Percentiles rank a stretch among this genome's conserved stretches.
Conservation (phyloP, 163 green algal genomes). For the Volvox carteri region DNA sequence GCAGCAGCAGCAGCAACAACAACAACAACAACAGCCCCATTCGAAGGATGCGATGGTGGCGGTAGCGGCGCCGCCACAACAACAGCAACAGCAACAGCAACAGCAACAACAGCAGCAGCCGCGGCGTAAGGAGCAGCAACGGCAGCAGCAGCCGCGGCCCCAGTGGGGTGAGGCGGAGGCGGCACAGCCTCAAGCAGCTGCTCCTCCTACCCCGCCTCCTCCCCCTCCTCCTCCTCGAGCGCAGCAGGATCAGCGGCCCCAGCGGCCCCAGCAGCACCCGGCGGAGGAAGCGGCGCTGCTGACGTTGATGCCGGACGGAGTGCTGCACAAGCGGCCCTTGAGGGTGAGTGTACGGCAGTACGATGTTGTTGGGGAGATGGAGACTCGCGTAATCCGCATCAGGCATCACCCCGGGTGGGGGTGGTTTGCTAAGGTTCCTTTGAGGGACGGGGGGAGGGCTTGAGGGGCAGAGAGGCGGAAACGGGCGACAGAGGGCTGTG, state of each 20-base stretch:
- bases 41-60: too few species aligned
- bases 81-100: neutral
- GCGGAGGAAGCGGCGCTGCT: neutral
- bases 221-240: too few species aligned
- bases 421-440: too few species aligned
- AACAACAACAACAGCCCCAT: neutral
- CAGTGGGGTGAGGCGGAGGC: neutral
- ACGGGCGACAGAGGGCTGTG: too few species aligned
- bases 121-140: neutral
- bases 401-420: too few species aligned
- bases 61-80: too few species aligned
- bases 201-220: too few species aligned
- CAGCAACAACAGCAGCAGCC: neutral
- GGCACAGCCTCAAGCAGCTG: too few species aligned
- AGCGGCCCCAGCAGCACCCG: neutral
- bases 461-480: too few species aligned
- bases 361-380: neutral
- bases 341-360: neutral
- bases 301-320: slow-evolving; percentile 29
- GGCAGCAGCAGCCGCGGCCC: too few species aligned
- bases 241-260: neutral
- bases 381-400: too few species aligned
- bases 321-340: slow-evolving; percentile 36
- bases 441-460: too few species aligned
- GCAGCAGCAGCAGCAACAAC: neutral